Conservation (phyloP, 2,329 filamentous ascomycete genomes). For the Colletotrichum melonis region DNA sequence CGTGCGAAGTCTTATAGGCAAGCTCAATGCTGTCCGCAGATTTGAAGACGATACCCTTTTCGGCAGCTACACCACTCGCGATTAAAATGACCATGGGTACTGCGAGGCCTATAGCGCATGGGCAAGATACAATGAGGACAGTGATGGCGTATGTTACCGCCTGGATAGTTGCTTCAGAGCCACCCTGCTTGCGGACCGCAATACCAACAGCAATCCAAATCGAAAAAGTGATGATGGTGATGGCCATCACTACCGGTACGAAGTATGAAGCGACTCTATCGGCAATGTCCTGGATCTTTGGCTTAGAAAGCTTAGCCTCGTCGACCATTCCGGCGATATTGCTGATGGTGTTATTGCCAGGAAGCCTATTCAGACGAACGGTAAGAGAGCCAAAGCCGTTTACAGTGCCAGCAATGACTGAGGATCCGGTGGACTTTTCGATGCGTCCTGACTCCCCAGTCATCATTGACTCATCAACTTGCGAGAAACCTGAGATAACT, state of each 20-base stretch:
- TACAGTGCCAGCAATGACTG: conserved; percentile 75
- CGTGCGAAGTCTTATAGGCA: conserved; percentile 69
- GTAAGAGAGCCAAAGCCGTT: conserved; percentile 73
- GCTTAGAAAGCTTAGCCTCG: conserved; percentile 75
- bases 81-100: conserved; percentile 85
- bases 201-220: conserved; percentile 74
- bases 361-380: conserved; percentile 69
- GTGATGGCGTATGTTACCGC: conserved; percentile 80
- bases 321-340: conserved; percentile 78
- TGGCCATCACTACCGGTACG: conserved; percentile 70
- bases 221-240: conserved; percentile 71
- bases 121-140: conserved; percentile 80
- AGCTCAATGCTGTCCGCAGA: conserved; percentile 72
- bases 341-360: conserved; percentile 78
- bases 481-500: conserved; percentile 70
- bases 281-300: conserved; percentile 74
- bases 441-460: conserved; percentile 77
- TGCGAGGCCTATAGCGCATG: conserved; percentile 79
- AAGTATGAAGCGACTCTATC: conserved; percentile 77
- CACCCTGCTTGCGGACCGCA: conserved; percentile 48
- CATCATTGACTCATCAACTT: conserved; percentile 82
- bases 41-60: conserved; percentile 76
- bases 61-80: conserved; percentile 73
- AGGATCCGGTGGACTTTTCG: conserved; percentile 63
- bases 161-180: conserved; percentile 62